These are phyloP conservation scores for Colletotrichum magnum DNA, from an alignment of 2,329 filamentous ascomycete species.

Conservation along the genomic window DNA sequence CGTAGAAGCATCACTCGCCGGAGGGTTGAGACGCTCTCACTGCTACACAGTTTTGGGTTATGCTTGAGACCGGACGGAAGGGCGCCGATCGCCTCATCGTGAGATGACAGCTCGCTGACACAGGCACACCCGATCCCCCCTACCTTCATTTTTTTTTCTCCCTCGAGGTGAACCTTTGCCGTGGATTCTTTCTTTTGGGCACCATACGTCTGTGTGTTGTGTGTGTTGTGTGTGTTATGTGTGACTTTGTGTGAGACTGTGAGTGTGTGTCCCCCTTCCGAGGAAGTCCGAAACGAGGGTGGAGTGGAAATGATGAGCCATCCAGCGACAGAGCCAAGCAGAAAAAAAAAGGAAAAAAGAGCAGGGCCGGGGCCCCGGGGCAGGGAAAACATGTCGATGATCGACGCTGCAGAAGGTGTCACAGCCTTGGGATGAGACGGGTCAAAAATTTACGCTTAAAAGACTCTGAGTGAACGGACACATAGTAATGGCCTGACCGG, in stretches of 20 bases:
- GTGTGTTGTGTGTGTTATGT: too few species aligned
- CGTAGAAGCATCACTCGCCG: conserved; percentile 2
- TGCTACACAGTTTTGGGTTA: neutral
- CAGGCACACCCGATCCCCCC: conserved; percentile 2
- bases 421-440: conserved; percentile 33
- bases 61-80: conserved; percentile 35
- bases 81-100: conserved; percentile 23
- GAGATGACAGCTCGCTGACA: conserved; percentile 30
- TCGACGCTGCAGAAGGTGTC: conserved; percentile 37
- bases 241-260: neutral
- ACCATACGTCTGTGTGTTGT: neutral
- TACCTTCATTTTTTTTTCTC: conserved; percentile 3
- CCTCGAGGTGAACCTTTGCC: neutral
- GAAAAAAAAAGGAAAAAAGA: neutral
- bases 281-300: neutral
- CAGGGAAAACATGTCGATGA: conserved; percentile 8
- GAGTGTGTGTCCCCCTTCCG: neutral
- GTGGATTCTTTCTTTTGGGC: neutral
- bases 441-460: conserved; percentile 38
- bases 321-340: too few species aligned
- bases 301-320: too few species aligned
- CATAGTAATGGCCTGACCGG: neutral
- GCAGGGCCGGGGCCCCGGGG: neutral
- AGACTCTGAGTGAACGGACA: neutral
- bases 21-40: conserved; percentile 14